Evolutionary conservation across 129 eudicot genomes (phyloP).

Genomic region (Flaveria bidentis): DNA sequence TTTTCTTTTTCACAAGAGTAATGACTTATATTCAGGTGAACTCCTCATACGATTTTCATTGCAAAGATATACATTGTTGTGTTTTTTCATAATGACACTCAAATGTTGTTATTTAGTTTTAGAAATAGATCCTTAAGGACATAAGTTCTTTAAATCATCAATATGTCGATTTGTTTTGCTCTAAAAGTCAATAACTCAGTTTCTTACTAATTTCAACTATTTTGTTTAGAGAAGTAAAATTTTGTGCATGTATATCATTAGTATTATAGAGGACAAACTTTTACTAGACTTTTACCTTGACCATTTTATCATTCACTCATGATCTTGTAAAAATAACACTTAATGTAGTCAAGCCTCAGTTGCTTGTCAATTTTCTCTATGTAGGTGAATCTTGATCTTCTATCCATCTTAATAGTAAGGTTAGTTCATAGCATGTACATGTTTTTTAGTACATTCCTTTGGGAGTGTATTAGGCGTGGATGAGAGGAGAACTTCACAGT

Average conservation of each 20-base stretch:
- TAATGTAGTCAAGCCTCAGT: not conserved
- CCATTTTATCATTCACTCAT: not conserved
- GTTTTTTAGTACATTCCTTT: not conserved
- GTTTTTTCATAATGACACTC: too few relatives aligned
- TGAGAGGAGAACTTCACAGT: too few relatives aligned
- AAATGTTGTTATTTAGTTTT: too few relatives aligned
- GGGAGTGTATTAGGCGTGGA: too few relatives aligned
- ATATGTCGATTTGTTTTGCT: not conserved
- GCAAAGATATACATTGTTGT: too few relatives aligned
- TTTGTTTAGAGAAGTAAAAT: not conserved
- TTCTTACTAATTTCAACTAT: not conserved
- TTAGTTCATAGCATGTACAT: slow-evolving; percentile 18
- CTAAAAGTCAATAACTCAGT: not conserved
- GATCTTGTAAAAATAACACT: not conserved
- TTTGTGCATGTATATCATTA: not conserved
- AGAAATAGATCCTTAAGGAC: too few relatives aligned
- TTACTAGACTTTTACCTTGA: too few relatives aligned
- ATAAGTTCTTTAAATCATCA: too few relatives aligned
- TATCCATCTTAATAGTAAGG: slow-evolving; percentile 36
- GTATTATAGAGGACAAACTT: not conserved
- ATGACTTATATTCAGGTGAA: too few relatives aligned
- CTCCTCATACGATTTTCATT: too few relatives aligned
- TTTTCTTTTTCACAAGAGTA: too few relatives aligned
- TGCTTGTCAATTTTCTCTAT: not conserved
- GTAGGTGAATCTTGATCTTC: slow-evolving; percentile 40